Conservation (phyloP, 2,329 filamentous ascomycete genomes). For the Aspergillus bombycis region DNA sequence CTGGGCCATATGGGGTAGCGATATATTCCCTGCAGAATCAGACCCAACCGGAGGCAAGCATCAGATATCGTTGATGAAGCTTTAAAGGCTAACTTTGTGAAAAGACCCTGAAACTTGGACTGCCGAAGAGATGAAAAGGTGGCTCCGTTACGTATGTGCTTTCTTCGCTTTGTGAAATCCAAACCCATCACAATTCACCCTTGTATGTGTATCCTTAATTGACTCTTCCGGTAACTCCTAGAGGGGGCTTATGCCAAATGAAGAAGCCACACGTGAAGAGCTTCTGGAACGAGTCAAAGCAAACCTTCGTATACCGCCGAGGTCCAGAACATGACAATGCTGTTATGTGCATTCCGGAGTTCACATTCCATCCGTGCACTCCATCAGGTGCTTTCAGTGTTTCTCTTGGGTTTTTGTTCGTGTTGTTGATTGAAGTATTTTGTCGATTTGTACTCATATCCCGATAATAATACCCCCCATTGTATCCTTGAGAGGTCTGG, state of each 20-base stretch:
- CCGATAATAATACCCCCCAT: background rate
- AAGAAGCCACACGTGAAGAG: conserved; percentile 63
- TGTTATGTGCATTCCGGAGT: background rate
- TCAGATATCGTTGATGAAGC: background rate
- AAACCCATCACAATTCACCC: background rate
- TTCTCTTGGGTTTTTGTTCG: conserved; percentile 4
- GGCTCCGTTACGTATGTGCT: conserved; percentile 74
- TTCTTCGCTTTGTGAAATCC: background rate
- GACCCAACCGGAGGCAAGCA: conserved; percentile 75
- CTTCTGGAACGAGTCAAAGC: conserved; percentile 70
- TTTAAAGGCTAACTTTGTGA: conserved; percentile 13
- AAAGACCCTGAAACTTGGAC: conserved; percentile 74
- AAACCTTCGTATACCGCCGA: conserved; percentile 60
- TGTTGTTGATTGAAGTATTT: conserved; percentile 2
- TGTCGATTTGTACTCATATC: conserved; percentile 1
- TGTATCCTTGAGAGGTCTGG: background rate
- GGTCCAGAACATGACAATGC: conserved; percentile 12
- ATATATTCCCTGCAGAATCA: conserved; percentile 73
- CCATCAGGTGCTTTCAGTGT: background rate
- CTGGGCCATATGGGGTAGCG: conserved; percentile 83
- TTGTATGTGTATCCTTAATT: conserved; percentile 1
- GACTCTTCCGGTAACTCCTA: conserved; percentile 36
- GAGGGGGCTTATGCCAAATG: conserved; percentile 66
- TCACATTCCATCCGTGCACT: conserved; percentile 1
- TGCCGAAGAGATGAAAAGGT: conserved; percentile 74